These are phyloP conservation scores for Galerina sulciceps DNA, from an alignment of 768 basidiomycete species.

Conservation along the genomic window DNA sequence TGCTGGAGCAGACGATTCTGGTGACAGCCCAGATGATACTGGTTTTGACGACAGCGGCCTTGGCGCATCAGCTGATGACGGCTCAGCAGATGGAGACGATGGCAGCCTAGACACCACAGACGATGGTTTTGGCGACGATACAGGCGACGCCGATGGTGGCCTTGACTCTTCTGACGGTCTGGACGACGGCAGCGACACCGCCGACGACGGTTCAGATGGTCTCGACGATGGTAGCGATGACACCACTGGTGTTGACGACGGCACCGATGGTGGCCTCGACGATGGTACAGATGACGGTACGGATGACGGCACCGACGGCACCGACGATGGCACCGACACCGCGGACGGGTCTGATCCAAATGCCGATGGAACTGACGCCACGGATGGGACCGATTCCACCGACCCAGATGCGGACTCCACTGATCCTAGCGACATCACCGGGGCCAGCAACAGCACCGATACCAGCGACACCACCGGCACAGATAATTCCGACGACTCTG, in stretches of 20 bases:
- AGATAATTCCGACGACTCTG: slow-evolving; percentile 5
- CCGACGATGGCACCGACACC: slow-evolving; percentile 7
- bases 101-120: slow-evolving; percentile 4
- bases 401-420: slow-evolving; percentile 6
- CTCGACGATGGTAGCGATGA: background rate
- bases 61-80: slow-evolving; percentile 4
- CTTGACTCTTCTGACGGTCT: slow-evolving; percentile 8
- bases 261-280: background rate
- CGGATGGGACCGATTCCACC: slow-evolving; percentile 4
- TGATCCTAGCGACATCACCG: slow-evolving; percentile 10
- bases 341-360: slow-evolving; percentile 1
- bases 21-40: slow-evolving; percentile 2
- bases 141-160: slow-evolving; percentile 3
- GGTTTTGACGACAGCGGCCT: slow-evolving; percentile 7
- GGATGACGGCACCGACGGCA: slow-evolving; percentile 3
- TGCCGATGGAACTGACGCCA: slow-evolving; percentile 9
- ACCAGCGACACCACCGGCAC: slow-evolving; percentile 6
- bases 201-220: slow-evolving; percentile 1
- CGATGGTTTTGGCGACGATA: slow-evolving; percentile 6
- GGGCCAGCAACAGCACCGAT: slow-evolving; percentile 17
- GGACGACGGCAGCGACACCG: background rate
- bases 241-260: background rate
- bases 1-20: slow-evolving; percentile 7
- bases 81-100: slow-evolving; percentile 7
- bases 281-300: background rate